These are phyloP conservation scores for Symbiodinium natans DNA, from an alignment of 73 alveolate genomes.

Conservation along the genomic window DNA sequence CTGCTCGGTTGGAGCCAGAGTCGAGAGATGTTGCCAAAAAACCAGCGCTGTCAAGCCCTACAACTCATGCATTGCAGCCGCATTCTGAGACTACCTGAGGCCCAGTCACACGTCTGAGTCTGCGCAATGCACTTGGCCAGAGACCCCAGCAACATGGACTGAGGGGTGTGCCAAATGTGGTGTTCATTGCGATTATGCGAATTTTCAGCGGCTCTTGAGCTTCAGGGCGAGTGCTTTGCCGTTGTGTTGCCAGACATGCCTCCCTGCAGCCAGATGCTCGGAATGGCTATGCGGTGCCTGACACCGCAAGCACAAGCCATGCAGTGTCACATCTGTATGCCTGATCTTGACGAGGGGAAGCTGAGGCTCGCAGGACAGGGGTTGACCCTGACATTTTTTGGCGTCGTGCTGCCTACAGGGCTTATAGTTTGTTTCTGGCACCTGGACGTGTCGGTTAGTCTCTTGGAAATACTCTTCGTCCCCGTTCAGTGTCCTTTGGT, in stretches of 20 bases:
- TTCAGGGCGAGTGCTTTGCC: conserved; percentile 60
- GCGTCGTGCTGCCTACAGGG: too few relatives aligned
- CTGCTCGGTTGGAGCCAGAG: conserved; percentile 30
- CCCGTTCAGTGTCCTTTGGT: too few relatives aligned
- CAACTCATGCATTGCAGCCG: not conserved
- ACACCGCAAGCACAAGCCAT: not conserved
- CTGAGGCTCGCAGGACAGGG: too few relatives aligned
- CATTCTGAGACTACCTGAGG: not conserved
- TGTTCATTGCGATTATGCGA: not conserved
- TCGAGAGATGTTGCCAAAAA: not conserved
- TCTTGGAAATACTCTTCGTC: too few relatives aligned
- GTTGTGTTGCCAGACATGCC: conserved; percentile 67
- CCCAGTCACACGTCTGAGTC: conserved; percentile 45
- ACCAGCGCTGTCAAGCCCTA: not conserved
- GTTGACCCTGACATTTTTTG: too few relatives aligned
- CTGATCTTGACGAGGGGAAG: too few relatives aligned
- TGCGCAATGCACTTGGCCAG: conserved; percentile 68
- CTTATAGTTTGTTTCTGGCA: too few relatives aligned
- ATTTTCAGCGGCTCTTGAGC: too few relatives aligned
- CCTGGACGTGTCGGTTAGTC: too few relatives aligned
- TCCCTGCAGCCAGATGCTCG: conserved; percentile 51
- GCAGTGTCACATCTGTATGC: too few relatives aligned
- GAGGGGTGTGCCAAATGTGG: too few relatives aligned
- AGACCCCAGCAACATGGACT: too few relatives aligned
- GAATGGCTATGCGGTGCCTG: not conserved